These are phyloP conservation scores for Ustilago sp. DNA, from an alignment of 1,284 basidiomycete species.

Conservation along the genomic window DNA sequence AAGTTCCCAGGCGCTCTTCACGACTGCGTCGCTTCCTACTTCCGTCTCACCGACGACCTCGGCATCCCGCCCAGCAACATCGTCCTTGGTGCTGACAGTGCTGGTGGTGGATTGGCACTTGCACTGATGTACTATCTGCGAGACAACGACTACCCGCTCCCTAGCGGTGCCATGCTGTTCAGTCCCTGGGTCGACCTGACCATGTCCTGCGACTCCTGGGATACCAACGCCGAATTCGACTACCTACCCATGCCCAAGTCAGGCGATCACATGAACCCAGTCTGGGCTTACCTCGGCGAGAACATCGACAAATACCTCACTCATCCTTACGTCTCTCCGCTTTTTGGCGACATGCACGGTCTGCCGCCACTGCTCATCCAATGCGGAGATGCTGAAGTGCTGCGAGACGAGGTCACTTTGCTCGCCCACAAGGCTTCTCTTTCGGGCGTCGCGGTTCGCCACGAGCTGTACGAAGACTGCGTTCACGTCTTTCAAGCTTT, in stretches of 20 bases:
- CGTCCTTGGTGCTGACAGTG: slow-evolving; percentile 85
- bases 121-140: slow-evolving; percentile 89
- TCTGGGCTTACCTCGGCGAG: slow-evolving; percentile 90
- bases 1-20: slow-evolving; percentile 93
- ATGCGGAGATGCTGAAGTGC: slow-evolving; percentile 91
- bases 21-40: slow-evolving; percentile 87
- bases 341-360: slow-evolving; percentile 90
- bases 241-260: slow-evolving; percentile 71
- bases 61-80: slow-evolving; percentile 79
- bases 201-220: slow-evolving; percentile 97
- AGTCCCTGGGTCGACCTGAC: slow-evolving; percentile 77
- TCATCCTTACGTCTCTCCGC: slow-evolving; percentile 85
- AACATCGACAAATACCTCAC: slow-evolving; percentile 84
- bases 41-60: slow-evolving; percentile 87
- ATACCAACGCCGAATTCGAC: slow-evolving; percentile 80
- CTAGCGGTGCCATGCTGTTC: slow-evolving; percentile 67
- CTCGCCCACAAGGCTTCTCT: slow-evolving; percentile 91
- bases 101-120: slow-evolving; percentile 87
- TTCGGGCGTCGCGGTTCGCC: slow-evolving; percentile 86
- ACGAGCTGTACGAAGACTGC: slow-evolving; percentile 93
- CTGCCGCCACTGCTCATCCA: slow-evolving; percentile 93
- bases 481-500: slow-evolving; percentile 71
- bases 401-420: slow-evolving; percentile 91
- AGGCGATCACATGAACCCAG: slow-evolving; percentile 92
- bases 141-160: slow-evolving; percentile 68